These are phyloP conservation scores for Microcera coccophila DNA, from an alignment of 2,329 filamentous ascomycete species.

Conservation along the genomic window DNA sequence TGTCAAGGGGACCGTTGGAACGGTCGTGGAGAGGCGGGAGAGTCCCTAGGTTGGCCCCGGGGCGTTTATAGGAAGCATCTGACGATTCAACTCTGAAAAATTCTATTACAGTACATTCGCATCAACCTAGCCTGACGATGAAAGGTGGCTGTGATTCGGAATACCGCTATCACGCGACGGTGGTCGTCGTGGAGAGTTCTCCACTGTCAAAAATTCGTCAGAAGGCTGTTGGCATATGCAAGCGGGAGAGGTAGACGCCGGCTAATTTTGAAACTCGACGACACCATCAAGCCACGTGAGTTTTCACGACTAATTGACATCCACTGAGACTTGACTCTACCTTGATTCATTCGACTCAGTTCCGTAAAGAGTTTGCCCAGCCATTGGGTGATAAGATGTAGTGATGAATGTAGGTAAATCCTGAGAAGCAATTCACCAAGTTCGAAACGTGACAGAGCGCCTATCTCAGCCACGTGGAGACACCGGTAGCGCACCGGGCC, in stretches of 20 bases:
- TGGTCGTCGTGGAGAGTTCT: not conserved
- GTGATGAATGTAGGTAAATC: not conserved
- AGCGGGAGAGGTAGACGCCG: not conserved
- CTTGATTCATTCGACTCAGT: not conserved
- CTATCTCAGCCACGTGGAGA: not conserved
- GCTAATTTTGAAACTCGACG: not conserved
- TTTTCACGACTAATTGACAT: not conserved
- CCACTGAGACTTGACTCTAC: not conserved
- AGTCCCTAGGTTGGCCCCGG: slow-evolving; percentile 3
- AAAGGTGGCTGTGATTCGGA: not conserved
- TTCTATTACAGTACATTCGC: not conserved
- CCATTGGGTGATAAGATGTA: not conserved
- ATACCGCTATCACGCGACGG: not conserved
- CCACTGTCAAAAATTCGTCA: not conserved
- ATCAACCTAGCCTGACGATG: not conserved
- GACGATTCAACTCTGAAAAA: slow-evolving; percentile 10
- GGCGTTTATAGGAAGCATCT: slow-evolving; percentile 14
- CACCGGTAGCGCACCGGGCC: not conserved
- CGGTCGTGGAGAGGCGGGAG: slow-evolving; percentile 1
- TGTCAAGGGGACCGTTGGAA: not conserved
- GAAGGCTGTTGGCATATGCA: not conserved
- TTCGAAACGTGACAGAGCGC: not conserved
- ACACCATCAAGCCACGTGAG: not conserved
- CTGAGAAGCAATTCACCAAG: not conserved
- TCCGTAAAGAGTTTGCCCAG: not conserved